Percentiles rank a stretch among this genome's conserved stretches.
Conservation (phyloP, 345 rosid genomes). For the Sisymbrium altissimum region DNA sequence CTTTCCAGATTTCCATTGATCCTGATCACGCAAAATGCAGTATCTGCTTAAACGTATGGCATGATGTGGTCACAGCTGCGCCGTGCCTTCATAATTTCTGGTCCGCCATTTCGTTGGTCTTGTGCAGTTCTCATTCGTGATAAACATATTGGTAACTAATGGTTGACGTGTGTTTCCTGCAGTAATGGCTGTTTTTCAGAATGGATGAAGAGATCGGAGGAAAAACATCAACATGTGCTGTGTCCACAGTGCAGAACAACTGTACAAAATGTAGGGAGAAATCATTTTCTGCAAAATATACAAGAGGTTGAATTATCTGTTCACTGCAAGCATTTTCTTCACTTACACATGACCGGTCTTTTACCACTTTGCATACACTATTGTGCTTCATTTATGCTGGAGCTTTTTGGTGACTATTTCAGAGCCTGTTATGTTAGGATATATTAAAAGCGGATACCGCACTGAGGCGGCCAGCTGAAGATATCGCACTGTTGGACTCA, state of each 20-base stretch:
- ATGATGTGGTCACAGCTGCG: slow-evolving; percentile 85
- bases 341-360: not conserved
- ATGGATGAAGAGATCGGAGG: slow-evolving; percentile 83
- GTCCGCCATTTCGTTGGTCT: slow-evolving; percentile 35
- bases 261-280: slow-evolving; percentile 78
- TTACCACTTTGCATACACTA: not conserved
- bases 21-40: slow-evolving; percentile 82
- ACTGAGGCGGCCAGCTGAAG: slow-evolving; percentile 66
- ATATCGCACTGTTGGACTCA: slow-evolving; percentile 63
- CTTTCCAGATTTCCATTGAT: slow-evolving; percentile 62
- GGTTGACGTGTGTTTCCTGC: slow-evolving; percentile 32
- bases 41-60: slow-evolving; percentile 91
- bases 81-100: slow-evolving; percentile 98
- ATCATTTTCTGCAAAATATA: slow-evolving; percentile 69
- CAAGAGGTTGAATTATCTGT: slow-evolving; percentile 56
- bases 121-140: not conserved
- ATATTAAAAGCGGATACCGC: slow-evolving; percentile 62
- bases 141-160: not conserved
- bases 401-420: slow-evolving; percentile 10
- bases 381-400: slow-evolving; percentile 7
- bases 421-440: slow-evolving; percentile 46
- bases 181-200: slow-evolving; percentile 98
- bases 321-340: slow-evolving; percentile 9
- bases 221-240: slow-evolving; percentile 55
- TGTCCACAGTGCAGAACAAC: slow-evolving; percentile 95